These are phyloP conservation scores for Avena sativa DNA, from an alignment of 176 grass and related monocot species.

Conservation along the genomic window DNA sequence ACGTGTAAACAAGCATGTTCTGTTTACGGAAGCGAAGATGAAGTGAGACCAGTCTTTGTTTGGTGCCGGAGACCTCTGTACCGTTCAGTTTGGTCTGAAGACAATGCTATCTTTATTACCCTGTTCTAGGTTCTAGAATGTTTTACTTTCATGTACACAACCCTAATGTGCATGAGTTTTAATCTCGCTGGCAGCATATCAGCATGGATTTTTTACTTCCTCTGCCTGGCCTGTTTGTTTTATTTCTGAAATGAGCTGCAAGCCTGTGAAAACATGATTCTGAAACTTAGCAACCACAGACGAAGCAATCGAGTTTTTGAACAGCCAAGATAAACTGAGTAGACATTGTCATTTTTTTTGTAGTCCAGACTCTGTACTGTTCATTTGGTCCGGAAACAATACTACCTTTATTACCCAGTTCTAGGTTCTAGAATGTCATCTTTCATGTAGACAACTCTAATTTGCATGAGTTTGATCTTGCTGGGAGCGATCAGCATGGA, in stretches of 20 bases:
- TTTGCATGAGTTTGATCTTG: not conserved
- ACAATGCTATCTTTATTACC: not conserved
- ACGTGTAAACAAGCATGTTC: slow-evolving; percentile 71
- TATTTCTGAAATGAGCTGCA: slow-evolving; percentile 7
- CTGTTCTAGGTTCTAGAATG: not conserved
- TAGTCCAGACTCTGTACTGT: not conserved
- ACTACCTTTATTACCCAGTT: not conserved
- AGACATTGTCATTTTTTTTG: not conserved
- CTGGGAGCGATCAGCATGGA: not conserved
- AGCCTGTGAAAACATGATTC: not conserved
- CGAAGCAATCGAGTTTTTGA: too few relatives aligned
- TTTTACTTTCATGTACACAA: not conserved
- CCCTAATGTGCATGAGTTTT: not conserved
- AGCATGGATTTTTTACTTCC: not conserved
- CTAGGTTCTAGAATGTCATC: not conserved
- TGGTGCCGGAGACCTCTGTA: not conserved
- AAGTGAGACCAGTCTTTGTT: slow-evolving; percentile 42
- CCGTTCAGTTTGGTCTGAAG: not conserved
- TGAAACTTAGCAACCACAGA: not conserved
- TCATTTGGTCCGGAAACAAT: not conserved
- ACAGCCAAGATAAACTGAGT: slow-evolving; percentile 58
- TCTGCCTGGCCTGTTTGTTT: not conserved
- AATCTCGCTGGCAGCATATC: not conserved
- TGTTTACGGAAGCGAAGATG: slow-evolving; percentile 85
- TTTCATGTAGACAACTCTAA: not conserved